Evolutionary conservation across 495 filamentous ascomycete genomes (phyloP).

Genomic region (Neohortaea acidophila): DNA sequence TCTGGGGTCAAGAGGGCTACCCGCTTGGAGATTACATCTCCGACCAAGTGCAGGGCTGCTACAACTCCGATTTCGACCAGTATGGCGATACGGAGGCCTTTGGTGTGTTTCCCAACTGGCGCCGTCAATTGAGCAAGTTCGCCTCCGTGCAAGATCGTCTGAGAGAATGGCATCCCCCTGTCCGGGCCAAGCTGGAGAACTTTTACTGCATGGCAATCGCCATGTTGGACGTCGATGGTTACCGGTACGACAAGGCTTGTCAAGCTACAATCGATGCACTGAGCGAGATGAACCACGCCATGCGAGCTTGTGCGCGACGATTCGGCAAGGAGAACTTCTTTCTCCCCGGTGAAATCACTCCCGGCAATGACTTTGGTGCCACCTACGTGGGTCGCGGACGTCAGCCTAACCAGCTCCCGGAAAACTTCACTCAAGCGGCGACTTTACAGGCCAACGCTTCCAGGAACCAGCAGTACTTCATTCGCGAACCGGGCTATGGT

Average conservation of each 20-base stretch:
- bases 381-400: constrained; percentile 51
- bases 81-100: constrained; percentile 53
- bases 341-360: constrained; percentile 48
- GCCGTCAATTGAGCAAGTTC: constrained; percentile 53
- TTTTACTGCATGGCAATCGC: constrained; percentile 51
- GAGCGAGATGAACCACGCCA: constrained; percentile 38
- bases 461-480: constrained; percentile 30
- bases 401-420: constrained; percentile 36
- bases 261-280: constrained; percentile 51
- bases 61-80: constrained; percentile 51
- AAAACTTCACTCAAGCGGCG: constrained; percentile 28
- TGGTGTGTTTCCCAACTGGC: constrained; percentile 51
- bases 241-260: constrained; percentile 54
- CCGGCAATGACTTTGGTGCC: constrained; percentile 45
- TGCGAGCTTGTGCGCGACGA: constrained; percentile 41
- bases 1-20: constrained; percentile 49
- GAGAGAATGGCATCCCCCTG: constrained; percentile 50
- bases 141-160: constrained; percentile 60
- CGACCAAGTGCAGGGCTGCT: constrained; percentile 49
- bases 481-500: constrained; percentile 40
- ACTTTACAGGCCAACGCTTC: constrained; percentile 8
- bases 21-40: constrained; percentile 33
- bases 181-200: constrained; percentile 39
- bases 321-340: constrained; percentile 50
- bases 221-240: constrained; percentile 54